A percentile compares a stretch with the other conserved stretches of the same genome.
phyloP scores from a whole-genome alignment of 192 early-diverging fungal species.

The Backusella psychrophila region DNA sequence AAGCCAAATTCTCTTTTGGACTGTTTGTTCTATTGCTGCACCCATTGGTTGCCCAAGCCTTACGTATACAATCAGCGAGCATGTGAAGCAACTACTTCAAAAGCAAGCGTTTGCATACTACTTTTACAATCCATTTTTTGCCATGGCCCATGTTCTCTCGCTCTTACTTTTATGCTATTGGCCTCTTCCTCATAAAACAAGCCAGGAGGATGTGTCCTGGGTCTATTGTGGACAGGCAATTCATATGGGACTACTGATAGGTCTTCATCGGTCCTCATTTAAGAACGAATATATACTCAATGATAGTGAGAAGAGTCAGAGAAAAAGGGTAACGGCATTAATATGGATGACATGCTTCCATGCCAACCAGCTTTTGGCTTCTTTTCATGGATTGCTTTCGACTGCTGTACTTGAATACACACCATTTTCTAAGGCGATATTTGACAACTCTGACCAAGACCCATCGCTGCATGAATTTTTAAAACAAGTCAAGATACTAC shows the following conservation, averaged over 20 bases:
- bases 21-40: conserved; percentile 14
- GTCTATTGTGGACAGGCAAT: conserved; percentile 19
- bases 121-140: conserved; percentile 17
- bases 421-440: background rate
- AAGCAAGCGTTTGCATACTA: conserved; percentile 14
- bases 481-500: conserved; percentile 19
- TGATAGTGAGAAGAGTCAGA: background rate
- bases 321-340: background rate
- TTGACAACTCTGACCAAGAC: conserved; percentile 2
- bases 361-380: conserved; percentile 18
- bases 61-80: background rate
- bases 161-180: conserved; percentile 20
- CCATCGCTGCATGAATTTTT: conserved; percentile 7
- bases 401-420: conserved; percentile 3
- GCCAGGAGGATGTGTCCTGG: conserved; percentile 29
- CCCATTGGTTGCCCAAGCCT: background rate
- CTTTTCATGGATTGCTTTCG: conserved; percentile 13
- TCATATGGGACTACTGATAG: conserved; percentile 22
- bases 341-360: conserved; percentile 23
- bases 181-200: conserved; percentile 18
- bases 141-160: conserved; percentile 16
- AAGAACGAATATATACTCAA: conserved; percentile 16
- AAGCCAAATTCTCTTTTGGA: conserved; percentile 22
- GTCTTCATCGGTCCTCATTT: conserved; percentile 16
- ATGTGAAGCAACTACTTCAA: conserved; percentile 14